A percentile compares a stretch with the other conserved stretches of the same genome.
phyloP scores from a whole-genome alignment of 768 basidiomycete species.

The Tricholoma furcatifolium region DNA sequence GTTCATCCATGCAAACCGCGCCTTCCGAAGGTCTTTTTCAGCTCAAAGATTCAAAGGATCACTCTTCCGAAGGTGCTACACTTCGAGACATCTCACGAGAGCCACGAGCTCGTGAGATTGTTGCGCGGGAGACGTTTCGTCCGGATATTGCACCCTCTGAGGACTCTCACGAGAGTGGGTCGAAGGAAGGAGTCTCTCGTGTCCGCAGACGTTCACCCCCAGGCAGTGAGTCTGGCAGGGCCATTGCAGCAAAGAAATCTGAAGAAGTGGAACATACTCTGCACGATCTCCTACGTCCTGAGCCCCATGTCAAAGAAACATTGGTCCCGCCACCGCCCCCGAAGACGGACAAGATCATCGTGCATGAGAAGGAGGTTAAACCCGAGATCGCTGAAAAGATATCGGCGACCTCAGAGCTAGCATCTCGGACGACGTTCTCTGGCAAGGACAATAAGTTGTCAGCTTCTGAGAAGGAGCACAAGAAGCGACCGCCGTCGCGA shows the following conservation, averaged over 20 bases:
- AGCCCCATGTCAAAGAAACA: conserved; percentile 9
- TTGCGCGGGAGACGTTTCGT: neutral
- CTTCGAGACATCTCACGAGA: too few species aligned
- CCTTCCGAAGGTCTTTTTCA: neutral
- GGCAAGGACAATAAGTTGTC: neutral
- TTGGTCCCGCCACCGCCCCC: neutral
- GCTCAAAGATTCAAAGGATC: too few species aligned
- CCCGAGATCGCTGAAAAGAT: neutral
- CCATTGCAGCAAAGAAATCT: conserved; percentile 44
- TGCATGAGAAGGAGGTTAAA: neutral
- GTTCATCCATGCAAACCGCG: neutral
- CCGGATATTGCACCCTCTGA: neutral
- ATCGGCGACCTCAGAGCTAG: neutral
- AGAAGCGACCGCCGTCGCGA: conserved; percentile 17
- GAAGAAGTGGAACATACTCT: conserved; percentile 29
- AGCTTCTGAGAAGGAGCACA: conserved; percentile 5
- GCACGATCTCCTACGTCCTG: conserved; percentile 11
- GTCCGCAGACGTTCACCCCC: conserved; percentile 44
- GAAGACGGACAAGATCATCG: neutral
- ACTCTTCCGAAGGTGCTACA: too few species aligned
- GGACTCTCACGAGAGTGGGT: neutral
- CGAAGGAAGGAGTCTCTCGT: conserved; percentile 20
- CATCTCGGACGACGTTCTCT: too few species aligned
- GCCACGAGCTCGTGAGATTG: neutral
- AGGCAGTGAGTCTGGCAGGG: conserved; percentile 45